Base-by-base conservation (phyloP, 768 basidiomycete genomes). In the Rhizopogon vesiculosus region DNA sequence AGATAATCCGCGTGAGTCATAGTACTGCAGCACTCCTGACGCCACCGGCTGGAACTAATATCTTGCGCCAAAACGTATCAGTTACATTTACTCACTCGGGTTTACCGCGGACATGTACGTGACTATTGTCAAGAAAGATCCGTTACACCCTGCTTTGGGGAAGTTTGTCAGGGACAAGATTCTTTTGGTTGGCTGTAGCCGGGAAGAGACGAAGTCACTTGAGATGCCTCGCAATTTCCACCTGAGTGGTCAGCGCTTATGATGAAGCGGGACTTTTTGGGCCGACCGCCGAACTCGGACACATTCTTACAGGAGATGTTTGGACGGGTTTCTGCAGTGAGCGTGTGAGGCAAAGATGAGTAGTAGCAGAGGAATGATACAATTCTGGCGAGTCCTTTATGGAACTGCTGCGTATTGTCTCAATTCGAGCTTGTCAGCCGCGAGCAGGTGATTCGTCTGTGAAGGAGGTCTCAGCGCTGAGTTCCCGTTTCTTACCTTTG, bases 201-300 rank as follows among this genome's bases (percentile, higher is more conserved):
- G 86, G 12, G 91, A 94, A 58, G 92, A 93, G 61, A 69, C 84
- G n/a, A n/a, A 54, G 86, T 87, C 86, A 16, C 78, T 94, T 55
- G 78, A 87, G 78, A 89, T 86, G 59, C 31, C 70, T 33, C 9
- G 33, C 19, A 54, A 55, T 16, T 38, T 35, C n/a, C 1, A 12
- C 13, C 35, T 22, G 44, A 16, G 7, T 74, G 22, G 25, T 8
- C 31, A 31, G 7, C 10, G 22, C 42, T 40, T 18, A 28, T 33
- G 35, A 39, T 53, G 58, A 42, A 45, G n/a, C 55, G 89, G 88
- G 83, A 85, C 60, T 91, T 93, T 80, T 78, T 92, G 50, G 89
- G 89, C 5, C 79, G 90, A 19, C 74, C 77, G 45, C 87, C 90
- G 22, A 87, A 86, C 61, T 84, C 82, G 56, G 82, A 86, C 29